Conservation (phyloP, 495 filamentous ascomycete species). For the Neohortaea acidophila region DNA sequence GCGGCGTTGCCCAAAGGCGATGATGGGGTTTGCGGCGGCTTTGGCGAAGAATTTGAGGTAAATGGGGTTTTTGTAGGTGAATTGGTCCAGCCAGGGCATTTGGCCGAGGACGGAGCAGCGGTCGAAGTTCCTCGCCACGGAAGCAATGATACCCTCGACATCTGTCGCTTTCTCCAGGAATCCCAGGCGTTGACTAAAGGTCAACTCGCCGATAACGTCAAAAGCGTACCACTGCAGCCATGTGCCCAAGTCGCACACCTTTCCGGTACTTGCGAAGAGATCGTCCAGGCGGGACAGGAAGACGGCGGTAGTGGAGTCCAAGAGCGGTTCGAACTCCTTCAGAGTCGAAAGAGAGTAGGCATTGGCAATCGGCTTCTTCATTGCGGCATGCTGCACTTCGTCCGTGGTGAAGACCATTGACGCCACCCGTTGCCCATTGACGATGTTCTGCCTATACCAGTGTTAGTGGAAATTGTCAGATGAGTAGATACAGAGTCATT, state of each 20-base stretch:
- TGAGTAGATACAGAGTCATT: too few species aligned
- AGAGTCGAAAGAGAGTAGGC: conserved; percentile 12
- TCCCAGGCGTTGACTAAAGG: conserved; percentile 27
- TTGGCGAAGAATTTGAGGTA: conserved; percentile 12
- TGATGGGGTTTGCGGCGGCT: conserved; percentile 2
- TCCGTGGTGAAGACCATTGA: conserved; percentile 14
- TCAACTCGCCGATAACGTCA: conserved; percentile 31
- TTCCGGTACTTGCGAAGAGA: conserved; percentile 20
- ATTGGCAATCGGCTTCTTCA: conserved; percentile 10
- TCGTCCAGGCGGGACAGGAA: conserved; percentile 11
- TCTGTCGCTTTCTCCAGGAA: conserved; percentile 29
- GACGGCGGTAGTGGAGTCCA: conserved; percentile 13
- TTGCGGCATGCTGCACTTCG: conserved; percentile 14
- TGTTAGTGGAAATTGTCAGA: too few species aligned
- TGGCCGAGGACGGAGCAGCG: conserved; percentile 10
- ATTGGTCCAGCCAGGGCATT: conserved; percentile 15
- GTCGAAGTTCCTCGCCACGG: conserved; percentile 9
- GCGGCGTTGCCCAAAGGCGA: conserved; percentile 8
- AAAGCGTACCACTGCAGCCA: conserved; percentile 37
- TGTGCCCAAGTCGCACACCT: conserved; percentile 23
- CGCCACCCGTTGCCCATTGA: conserved; percentile 13
- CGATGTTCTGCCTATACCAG: conserved; percentile 16
- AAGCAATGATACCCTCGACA: conserved; percentile 24
- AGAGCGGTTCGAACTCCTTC: conserved; percentile 14
- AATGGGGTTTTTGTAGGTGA: conserved; percentile 15